phyloP scores from a whole-genome alignment of 257 asterid species.

The Rhazya stricta region DNA sequence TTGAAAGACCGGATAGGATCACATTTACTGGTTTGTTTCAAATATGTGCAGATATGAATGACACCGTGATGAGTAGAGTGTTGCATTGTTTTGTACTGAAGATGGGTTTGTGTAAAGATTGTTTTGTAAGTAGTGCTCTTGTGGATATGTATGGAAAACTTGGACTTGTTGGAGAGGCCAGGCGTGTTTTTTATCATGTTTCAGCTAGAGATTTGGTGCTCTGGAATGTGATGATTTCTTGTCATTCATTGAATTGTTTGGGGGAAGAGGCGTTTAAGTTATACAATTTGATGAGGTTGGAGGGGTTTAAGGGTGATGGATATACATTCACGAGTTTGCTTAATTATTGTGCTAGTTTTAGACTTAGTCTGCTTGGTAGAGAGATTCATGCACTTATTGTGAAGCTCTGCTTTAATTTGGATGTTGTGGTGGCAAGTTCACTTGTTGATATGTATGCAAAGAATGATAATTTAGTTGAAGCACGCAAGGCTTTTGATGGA shows the following conservation, averaged over 20 bases:
- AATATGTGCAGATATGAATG: slow-evolving; percentile 8
- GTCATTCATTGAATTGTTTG: slow-evolving; percentile 21
- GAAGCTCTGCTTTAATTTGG: slow-evolving; percentile 19
- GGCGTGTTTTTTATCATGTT: slow-evolving; percentile 23
- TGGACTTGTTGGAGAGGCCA: slow-evolving; percentile 29
- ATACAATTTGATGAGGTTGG: slow-evolving; percentile 22
- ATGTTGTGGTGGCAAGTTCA: slow-evolving; percentile 30
- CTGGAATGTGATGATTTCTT: slow-evolving; percentile 33
- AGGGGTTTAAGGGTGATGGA: slow-evolving; percentile 28
- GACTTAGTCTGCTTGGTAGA: slow-evolving; percentile 18
- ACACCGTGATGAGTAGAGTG: slow-evolving; percentile 10
- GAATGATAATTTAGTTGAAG: slow-evolving; percentile 16
- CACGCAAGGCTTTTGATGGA: slow-evolving; percentile 29
- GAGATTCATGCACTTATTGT: slow-evolving; percentile 25
- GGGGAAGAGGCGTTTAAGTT: slow-evolving; percentile 22
- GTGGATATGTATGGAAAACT: slow-evolving; percentile 32
- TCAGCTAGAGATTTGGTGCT: slow-evolving; percentile 23
- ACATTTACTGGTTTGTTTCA: slow-evolving; percentile 27
- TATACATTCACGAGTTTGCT: slow-evolving; percentile 32
- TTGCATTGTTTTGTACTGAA: slow-evolving; percentile 26
- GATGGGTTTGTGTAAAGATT: slow-evolving; percentile 21
- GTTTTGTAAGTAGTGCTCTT: slow-evolving; percentile 24
- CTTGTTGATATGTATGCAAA: slow-evolving; percentile 38
- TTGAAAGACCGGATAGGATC: slow-evolving; percentile 25
- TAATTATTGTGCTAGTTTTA: slow-evolving; percentile 24